These are phyloP conservation scores for Peronospora belbahrii DNA, from an alignment of 352 stramenopile species.

Conservation along the genomic window DNA sequence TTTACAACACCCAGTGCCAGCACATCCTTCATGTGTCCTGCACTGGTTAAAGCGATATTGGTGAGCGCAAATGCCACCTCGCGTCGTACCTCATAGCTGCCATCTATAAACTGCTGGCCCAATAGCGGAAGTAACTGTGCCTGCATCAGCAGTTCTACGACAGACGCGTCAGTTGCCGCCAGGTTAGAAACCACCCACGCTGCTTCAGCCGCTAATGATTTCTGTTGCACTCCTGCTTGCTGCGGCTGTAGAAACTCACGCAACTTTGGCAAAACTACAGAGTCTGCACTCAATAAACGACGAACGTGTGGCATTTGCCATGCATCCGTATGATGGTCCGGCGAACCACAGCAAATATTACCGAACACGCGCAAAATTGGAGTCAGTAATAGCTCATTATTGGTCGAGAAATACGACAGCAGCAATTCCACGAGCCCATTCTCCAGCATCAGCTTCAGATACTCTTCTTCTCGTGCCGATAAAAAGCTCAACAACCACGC, in stretches of 20 bases:
- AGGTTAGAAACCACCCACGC: slow-evolving; percentile 79
- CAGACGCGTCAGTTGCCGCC: slow-evolving; percentile 38
- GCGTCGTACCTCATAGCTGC: slow-evolving; percentile 58
- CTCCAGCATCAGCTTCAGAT: slow-evolving; percentile 59
- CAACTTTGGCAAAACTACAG: slow-evolving; percentile 52
- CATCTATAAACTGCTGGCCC: slow-evolving; percentile 44
- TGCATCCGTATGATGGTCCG: slow-evolving; percentile 63
- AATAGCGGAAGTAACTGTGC: slow-evolving; percentile 50
- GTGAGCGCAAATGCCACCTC: slow-evolving; percentile 68
- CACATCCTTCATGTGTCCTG: slow-evolving; percentile 38
- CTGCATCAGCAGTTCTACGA: slow-evolving; percentile 52
- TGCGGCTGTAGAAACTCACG: slow-evolving; percentile 39
- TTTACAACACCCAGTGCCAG: slow-evolving; percentile 52
- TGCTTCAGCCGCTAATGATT: slow-evolving; percentile 46
- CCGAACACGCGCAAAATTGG: slow-evolving; percentile 70
- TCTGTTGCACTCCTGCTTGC: slow-evolving; percentile 14
- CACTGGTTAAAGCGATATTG: slow-evolving; percentile 64
- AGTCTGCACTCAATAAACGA: slow-evolving; percentile 35
- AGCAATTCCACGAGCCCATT: slow-evolving; percentile 43
- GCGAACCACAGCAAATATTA: slow-evolving; percentile 67
- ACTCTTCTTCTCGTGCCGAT: slow-evolving; percentile 69
- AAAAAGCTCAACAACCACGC: slow-evolving; percentile 84
- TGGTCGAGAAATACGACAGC: slow-evolving; percentile 50
- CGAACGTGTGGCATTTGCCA: slow-evolving; percentile 63
- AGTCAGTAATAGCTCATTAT: slow-evolving; percentile 57